Conservation (phyloP, 352 stramenopile genomes). For the Phytophthora pluvialis region DNA sequence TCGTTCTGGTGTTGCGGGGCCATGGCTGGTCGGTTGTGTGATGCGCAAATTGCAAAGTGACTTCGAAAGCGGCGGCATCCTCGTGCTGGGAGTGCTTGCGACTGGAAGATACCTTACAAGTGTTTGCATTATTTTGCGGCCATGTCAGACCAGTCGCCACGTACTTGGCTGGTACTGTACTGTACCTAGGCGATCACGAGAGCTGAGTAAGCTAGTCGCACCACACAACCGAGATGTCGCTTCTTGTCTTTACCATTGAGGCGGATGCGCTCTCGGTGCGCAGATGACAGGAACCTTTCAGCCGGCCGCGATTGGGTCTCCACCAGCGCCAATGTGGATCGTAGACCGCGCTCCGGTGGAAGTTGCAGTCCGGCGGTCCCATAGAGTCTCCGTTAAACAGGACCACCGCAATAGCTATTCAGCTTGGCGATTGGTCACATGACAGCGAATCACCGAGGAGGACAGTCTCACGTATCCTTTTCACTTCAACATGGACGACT, state of each 20-base stretch:
- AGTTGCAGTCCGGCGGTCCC: not conserved
- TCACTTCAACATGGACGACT: conserved; percentile 23
- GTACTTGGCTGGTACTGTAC: not conserved
- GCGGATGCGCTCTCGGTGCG: not conserved
- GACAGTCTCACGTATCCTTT: conserved; percentile 11
- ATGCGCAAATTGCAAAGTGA: conserved; percentile 27
- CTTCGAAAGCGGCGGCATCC: not conserved
- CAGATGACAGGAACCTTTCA: not conserved
- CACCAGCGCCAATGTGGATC: not conserved
- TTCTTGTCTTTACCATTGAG: too few relatives aligned
- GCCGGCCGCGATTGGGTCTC: not conserved
- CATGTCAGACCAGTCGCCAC: not conserved
- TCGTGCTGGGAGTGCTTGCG: too few relatives aligned
- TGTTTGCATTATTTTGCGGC: conserved; percentile 13
- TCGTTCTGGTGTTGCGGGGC: conserved; percentile 32
- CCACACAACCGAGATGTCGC: not conserved
- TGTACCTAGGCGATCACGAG: not conserved
- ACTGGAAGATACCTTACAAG: too few relatives aligned
- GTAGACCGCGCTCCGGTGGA: not conserved
- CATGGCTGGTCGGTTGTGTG: conserved; percentile 20
- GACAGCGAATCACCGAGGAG: conserved; percentile 17
- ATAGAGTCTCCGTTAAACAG: not conserved
- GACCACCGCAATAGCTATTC: conserved; percentile 3
- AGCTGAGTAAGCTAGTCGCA: not conserved
- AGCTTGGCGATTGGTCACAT: conserved; percentile 13